Evolutionary conservation across 768 basidiomycete species (phyloP).

Genomic region (Lentinula detonsa): DNA sequence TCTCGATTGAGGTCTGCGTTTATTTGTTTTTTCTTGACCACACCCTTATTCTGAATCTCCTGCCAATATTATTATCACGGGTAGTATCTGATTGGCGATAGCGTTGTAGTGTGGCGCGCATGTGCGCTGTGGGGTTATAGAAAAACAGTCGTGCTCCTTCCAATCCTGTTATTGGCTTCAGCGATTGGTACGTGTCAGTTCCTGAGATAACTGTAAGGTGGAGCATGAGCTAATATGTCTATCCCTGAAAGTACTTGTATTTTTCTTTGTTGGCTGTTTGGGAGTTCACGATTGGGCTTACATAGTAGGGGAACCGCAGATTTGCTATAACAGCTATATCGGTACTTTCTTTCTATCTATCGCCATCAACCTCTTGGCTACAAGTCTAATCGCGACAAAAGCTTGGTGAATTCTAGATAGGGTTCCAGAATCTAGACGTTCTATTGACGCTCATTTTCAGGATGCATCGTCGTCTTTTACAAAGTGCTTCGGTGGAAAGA

Average conservation of each 20-base stretch:
- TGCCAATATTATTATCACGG: neutral
- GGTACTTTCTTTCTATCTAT: neutral
- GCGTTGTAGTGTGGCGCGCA: slow-evolving; percentile 1
- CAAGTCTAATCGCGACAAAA: neutral
- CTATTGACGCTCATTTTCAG: neutral
- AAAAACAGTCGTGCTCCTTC: neutral
- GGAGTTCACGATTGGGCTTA: neutral
- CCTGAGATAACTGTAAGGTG: neutral
- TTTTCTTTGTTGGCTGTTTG: neutral
- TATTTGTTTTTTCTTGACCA: too few species aligned
- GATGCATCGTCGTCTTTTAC: neutral
- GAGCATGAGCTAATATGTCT: neutral
- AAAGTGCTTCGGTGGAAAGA: neutral
- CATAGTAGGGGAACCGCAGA: neutral
- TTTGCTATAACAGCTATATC: neutral
- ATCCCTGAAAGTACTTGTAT: neutral
- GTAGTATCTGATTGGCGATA: slow-evolving; percentile 1
- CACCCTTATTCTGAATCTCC: neutral
- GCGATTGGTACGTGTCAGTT: neutral
- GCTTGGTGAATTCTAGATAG: neutral
- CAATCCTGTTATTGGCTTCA: neutral
- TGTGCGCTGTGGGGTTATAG: neutral
- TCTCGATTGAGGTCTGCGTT: neutral
- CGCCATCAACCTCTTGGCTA: neutral
- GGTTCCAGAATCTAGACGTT: neutral